Conservation (phyloP, 371 early-diverging fungal genomes). For the Phascolomyces articulosus region DNA sequence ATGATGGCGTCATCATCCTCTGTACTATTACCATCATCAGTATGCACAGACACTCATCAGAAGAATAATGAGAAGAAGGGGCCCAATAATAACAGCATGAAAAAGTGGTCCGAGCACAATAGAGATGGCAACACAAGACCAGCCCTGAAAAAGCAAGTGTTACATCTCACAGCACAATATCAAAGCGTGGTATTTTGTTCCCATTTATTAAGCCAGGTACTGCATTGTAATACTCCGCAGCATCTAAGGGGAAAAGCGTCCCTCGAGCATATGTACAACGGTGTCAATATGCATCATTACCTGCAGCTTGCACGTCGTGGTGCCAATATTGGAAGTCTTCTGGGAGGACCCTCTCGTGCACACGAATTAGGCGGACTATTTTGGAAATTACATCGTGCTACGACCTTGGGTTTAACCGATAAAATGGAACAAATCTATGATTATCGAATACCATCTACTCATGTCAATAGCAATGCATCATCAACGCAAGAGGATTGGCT, state of each 20-base stretch:
- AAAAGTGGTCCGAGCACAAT: conserved; percentile 3
- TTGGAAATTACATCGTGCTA: conserved; percentile 18
- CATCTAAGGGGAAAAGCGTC: conserved; percentile 19
- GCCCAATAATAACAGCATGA: no score
- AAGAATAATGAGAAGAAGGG: no score
- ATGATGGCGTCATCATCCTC: conserved; percentile 9
- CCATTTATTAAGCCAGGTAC: conserved; percentile 33
- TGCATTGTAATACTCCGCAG: conserved; percentile 19
- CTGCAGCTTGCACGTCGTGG: conserved; percentile 35
- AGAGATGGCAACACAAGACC: conserved; percentile 12
- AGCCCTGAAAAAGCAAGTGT: conserved; percentile 28
- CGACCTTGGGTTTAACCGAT: conserved; percentile 17
- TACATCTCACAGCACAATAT: conserved; percentile 43
- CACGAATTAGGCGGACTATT: conserved; percentile 17
- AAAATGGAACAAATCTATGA: conserved; percentile 26
- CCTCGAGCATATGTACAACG: conserved; percentile 23
- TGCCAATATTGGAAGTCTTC: conserved; percentile 26
- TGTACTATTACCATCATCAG: no score
- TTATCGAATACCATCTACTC: conserved; percentile 18
- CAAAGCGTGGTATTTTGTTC: conserved; percentile 39
- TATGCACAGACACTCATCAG: conserved; percentile 6
- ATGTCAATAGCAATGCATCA: background rate
- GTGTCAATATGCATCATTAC: conserved; percentile 13
- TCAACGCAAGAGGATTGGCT: conserved; percentile 6
- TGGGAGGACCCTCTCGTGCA: conserved; percentile 14